Base-by-base conservation (phyloP, 2,329 filamentous ascomycete genomes). In the Nothophaeocryptopus gaeumannii region DNA sequence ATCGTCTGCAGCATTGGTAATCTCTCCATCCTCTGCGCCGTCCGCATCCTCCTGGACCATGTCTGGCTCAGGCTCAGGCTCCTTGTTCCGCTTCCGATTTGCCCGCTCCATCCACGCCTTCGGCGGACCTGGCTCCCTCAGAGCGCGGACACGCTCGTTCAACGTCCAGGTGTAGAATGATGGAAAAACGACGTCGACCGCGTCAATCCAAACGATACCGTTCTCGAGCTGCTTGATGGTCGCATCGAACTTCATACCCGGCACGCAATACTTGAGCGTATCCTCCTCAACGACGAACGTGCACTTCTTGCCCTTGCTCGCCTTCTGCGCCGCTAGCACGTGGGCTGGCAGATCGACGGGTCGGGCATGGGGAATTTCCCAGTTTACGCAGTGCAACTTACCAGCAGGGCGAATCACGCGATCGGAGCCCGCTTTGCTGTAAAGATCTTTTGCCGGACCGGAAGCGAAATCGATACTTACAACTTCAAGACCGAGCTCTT, bases 281-380 rank as follows among this genome's bases (percentile, higher is more conserved):
- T 76, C 67, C 20, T 82, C 78, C 53, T 96, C 90, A 3, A 96
- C 63, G 62, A 86, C 81, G 56, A 95, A 84, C 10, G 66, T 65
- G 54, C 73, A 70, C 39, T 73, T 74, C 37, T 79, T 73, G 30
- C 74, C 74, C 30, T 83, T 74, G 37, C 66, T 55, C n/a, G 55
- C 37, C 12, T 68, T 59, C 7, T 52, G 52, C 1, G 38, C 42
- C 2, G 45, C 45, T 11, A 45, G 50, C 50, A 58, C 35, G 13
- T 56, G 41, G 20, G 53, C 15, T n/a, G 62, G 54, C 26, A 66
- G 41, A 51, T 63, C 58, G 30, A 56, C 42, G 34, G 55, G 56
- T 32, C 56, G 58, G 35, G 58, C 20, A 60, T 68, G 40, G 0
- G 74, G 75, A 39, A 76, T 66, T 12, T 69, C 62, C 70, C 78